Percentiles rank a stretch among this genome's conserved stretches.
Evolutionary conservation across 2,329 filamentous ascomycete species (phyloP).

Genomic region (Dryadomyces quercivorus): DNA sequence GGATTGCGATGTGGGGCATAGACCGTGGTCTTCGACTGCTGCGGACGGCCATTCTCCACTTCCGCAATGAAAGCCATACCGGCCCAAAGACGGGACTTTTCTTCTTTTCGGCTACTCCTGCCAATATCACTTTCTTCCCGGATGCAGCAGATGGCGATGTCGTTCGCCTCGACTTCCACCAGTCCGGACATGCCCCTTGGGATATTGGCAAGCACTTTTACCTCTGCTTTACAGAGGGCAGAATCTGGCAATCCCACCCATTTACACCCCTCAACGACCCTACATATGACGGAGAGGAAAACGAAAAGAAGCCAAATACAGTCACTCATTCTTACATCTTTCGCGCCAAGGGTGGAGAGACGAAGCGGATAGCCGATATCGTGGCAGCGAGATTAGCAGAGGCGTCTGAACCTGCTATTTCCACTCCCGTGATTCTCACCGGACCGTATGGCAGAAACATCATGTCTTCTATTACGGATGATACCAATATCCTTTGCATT

Average conservation of each 20-base stretch:
- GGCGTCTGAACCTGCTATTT: conserved; percentile 13
- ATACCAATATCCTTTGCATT: conserved; percentile 35
- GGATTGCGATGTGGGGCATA: conserved; percentile 50
- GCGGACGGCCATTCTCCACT: conserved; percentile 47
- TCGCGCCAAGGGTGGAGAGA: conserved; percentile 47
- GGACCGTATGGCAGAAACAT: conserved; percentile 47
- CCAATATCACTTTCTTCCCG: conserved; percentile 38
- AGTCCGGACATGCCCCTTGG: conserved; percentile 46
- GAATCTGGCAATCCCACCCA: conserved; percentile 61
- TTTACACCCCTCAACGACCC: conserved; percentile 52
- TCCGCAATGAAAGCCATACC: conserved; percentile 10
- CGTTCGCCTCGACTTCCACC: conserved; percentile 52
- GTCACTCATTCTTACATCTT: conserved; percentile 45
- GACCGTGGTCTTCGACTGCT: conserved; percentile 49
- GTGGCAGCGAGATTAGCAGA: conserved; percentile 19
- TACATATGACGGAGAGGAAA: conserved; percentile 19
- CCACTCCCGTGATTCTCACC: conserved; percentile 45
- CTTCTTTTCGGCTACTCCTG: conserved; percentile 29
- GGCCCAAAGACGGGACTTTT: conserved; percentile 13
- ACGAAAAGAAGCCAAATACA: background rate
- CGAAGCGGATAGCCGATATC: conserved; percentile 34
- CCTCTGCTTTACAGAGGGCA: conserved; percentile 52
- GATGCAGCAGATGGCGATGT: conserved; percentile 44
- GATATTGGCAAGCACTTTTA: conserved; percentile 60
- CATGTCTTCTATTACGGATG: conserved; percentile 19